A percentile compares a stretch with the other conserved stretches of the same genome.
phyloP scores from a whole-genome alignment of 2,329 filamentous ascomycete genomes.

The Ophiostoma himal-ulmi region DNA sequence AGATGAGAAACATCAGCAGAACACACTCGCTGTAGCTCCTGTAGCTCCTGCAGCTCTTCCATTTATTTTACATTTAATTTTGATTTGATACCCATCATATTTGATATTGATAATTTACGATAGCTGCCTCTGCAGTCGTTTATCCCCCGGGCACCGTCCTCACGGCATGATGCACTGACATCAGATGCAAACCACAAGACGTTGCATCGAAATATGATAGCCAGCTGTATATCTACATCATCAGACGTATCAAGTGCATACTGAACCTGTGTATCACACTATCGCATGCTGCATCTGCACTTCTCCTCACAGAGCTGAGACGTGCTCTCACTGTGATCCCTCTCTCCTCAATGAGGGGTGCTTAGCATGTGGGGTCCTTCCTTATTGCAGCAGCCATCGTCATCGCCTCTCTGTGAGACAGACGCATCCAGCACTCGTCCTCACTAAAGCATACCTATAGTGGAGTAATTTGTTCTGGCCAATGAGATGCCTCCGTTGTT shows the following conservation, averaged over 20 bases:
- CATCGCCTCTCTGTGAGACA: conserved; percentile 6
- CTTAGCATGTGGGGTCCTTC: neutral
- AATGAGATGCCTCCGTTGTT: neutral
- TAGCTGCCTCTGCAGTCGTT: no score
- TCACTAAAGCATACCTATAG: neutral
- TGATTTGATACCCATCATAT: neutral
- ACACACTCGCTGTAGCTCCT: neutral
- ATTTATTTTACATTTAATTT: neutral
- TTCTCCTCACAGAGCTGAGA: no score
- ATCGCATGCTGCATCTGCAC: neutral
- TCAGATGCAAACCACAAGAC: neutral
- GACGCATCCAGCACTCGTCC: neutral
- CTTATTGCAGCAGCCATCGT: neutral
- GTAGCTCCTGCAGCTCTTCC: neutral
- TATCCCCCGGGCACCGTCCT: neutral
- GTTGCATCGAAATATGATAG: neutral
- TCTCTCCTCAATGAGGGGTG: neutral
- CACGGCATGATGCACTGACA: neutral
- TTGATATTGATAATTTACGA: neutral
- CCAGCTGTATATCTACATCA: no score
- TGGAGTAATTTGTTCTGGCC: neutral
- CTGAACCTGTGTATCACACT: neutral
- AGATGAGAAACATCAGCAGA: neutral
- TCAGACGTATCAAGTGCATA: no score
- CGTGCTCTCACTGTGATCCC: no score